Percentiles rank a stretch among this genome's conserved stretches.
phyloP scores from a whole-genome alignment of 306 rosid genomes.

The Comarum palustre region DNA sequence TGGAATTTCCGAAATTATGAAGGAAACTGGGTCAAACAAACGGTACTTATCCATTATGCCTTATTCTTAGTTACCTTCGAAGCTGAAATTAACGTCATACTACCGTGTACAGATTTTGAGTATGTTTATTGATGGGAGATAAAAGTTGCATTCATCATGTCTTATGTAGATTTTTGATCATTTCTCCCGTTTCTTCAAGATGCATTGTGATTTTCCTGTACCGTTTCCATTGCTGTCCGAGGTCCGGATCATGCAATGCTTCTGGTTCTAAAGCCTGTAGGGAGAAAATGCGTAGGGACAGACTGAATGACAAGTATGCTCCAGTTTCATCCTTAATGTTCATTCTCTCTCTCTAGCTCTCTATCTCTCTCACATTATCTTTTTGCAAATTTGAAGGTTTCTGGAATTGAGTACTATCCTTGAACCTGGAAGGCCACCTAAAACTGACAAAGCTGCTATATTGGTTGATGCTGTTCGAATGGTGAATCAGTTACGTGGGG shows the following conservation, averaged over 20 bases:
- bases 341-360: conserved; percentile 25
- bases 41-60: conserved; percentile 38
- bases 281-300: conserved; percentile 88
- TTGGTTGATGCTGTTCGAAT: conserved; percentile 67
- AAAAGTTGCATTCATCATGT: background rate
- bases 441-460: conserved; percentile 70
- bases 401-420: conserved; percentile 72
- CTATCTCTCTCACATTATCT: conserved; percentile 29
- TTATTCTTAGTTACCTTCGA: background rate
- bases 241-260: conserved; percentile 50
- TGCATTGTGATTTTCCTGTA: background rate
- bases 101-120: background rate
- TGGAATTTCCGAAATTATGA: conserved; percentile 33
- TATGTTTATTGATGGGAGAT: background rate
- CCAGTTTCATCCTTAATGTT: conserved; percentile 17
- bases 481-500: conserved; percentile 61
- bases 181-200: background rate
- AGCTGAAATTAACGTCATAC: background rate
- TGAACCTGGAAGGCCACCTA: conserved; percentile 75
- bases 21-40: conserved; percentile 58
- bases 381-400: conserved; percentile 53
- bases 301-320: conserved; percentile 77
- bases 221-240: conserved; percentile 40
- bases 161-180: background rate
- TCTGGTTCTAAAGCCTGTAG: conserved; percentile 77